Evolutionary conservation across 148 eudicot genomes (phyloP), one percentile per base, ranked within the genome.

Genomic region (Tetragonia tetragonoides): DNA sequence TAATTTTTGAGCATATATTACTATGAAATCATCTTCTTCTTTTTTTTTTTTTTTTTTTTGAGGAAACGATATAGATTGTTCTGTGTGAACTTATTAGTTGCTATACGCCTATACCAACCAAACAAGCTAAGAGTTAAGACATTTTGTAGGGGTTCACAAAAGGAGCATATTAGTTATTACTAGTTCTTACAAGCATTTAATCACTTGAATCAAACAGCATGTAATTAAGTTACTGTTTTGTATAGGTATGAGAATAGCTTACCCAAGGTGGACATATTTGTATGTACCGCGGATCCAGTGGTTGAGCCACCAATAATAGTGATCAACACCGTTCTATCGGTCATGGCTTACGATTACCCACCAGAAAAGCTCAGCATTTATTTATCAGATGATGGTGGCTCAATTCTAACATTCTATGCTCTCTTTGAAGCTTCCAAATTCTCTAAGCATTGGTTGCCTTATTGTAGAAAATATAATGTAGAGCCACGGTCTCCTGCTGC

Each of bases 331-430:
- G 92, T 91, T n/a, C 54, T 91, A 34, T 90, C 94, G 5, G 87
- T 90, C 11, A 84, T 90, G 94, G 92, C 94, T 2, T 90, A 90
- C 18, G 87, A 90, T 60, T 88, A 90, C 66, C 94, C 90, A 2
- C 71, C 89, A 0, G 88, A 88, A 17, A 88, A 88, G 66, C 90
- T 91, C 0, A 70, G 83, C n/a, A 78, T 93, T 11, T 91, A 90
- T 80, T 83, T 93, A 16, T 93, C 98, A 0, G 96, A 93, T 56
- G 98, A 93, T 67, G 94, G 84, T n/a, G 90, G 97, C 24, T 91
- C 98, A 0, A 86, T 88, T 12, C 78, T 91, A 18, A 87, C 95
- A 34, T 93, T 86, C 75, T 89, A 88, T 74, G 92, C 98, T 39
- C 90, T 93, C n/a, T 69, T 75, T 68, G 91, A 91, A 70, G 97